Evolutionary conservation across 805 yeast species (phyloP), one percentile per base, ranked within the genome.

Genomic region (Myxozyma melibiosi): DNA sequence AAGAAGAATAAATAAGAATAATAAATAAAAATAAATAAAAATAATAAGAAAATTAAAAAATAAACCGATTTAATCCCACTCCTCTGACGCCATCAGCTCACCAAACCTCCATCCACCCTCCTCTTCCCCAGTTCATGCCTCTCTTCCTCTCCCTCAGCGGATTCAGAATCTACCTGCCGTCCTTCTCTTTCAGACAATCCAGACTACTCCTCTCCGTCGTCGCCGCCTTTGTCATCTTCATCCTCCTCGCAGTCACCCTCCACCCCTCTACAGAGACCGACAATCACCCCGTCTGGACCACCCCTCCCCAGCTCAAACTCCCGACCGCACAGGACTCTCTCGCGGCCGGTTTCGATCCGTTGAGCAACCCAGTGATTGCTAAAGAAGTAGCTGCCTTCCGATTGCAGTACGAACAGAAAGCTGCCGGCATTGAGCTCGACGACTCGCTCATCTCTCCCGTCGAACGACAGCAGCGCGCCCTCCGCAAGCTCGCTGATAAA

Each of bases 251-350:
- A 9, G 6, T 8, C 16, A 31, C 42, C 5, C 42, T 34, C 20
- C 38, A 27, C 3, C 50, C 55, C 37, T 9, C 11, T 24, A n/a
- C n/a, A n/a, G 33, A 7, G 27, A 33, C 39, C 18, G 28, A 27
- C 7, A 14, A 18, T n/a, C 30, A 8, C 22, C 47, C 34, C n/a
- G 27, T 4, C 22, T 33, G 30, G 25, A 18, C 34, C 31, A n/a
- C 31, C 3, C 45, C 28, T 2, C 55, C 55, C 16, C 55, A 38
- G 41, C 44, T 52, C 16, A 31, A 31, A 9, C 45, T 52, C 16
- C 55, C 55, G 22, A 37, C 55, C 16, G 11, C n/a, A 7, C 25
- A 43, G 43, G 50, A 28, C 39, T 51, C 55, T 8, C 41, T 52
- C 6, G 40, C 55, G 14, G 6, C 6, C 7, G 55, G 46, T 6